A percentile compares a stretch with the other conserved stretches of the same genome.
phyloP scores from a whole-genome alignment of 1,139 yeast genomes.

The Sugiyamaella grinbergsii region DNA sequence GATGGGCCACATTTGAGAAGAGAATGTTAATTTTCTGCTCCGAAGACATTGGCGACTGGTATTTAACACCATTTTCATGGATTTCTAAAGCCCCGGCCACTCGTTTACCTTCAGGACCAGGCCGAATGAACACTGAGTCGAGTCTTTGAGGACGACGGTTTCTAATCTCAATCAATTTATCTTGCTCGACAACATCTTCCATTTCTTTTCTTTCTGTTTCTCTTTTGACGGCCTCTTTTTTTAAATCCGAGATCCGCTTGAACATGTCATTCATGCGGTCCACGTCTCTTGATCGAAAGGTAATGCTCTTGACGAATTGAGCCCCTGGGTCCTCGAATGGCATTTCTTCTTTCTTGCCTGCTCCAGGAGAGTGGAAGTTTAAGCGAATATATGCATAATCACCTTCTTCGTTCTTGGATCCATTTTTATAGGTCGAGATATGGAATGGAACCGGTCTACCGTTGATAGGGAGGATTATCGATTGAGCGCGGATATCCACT shows the following conservation, averaged over 20 bases:
- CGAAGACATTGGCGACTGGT: conserved; percentile 73
- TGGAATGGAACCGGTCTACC: conserved; percentile 99
- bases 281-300: conserved; percentile 86
- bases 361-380: conserved; percentile 92
- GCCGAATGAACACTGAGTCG: conserved; percentile 88
- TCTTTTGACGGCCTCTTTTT: conserved; percentile 86
- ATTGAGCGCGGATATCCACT: conserved; percentile 84
- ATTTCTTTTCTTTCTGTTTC: conserved; percentile 89
- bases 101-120: conserved; percentile 95
- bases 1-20: conserved; percentile 87
- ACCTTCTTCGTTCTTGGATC: conserved; percentile 95
- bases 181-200: conserved; percentile 95
- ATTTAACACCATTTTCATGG: conserved; percentile 94
- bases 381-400: conserved; percentile 88
- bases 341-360: conserved; percentile 69
- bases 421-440: conserved; percentile 89
- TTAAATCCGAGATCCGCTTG: conserved; percentile 87
- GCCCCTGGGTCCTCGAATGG: conserved; percentile 93
- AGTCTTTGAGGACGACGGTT: conserved; percentile 80
- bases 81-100: conserved; percentile 88
- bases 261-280: conserved; percentile 91
- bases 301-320: conserved; percentile 82
- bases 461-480: conserved; percentile 85
- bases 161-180: conserved; percentile 76
- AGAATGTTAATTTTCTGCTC: conserved; percentile 88